Base-by-base conservation (phyloP, 2,329 filamentous ascomycete species). In the Aspergillus awamori region DNA sequence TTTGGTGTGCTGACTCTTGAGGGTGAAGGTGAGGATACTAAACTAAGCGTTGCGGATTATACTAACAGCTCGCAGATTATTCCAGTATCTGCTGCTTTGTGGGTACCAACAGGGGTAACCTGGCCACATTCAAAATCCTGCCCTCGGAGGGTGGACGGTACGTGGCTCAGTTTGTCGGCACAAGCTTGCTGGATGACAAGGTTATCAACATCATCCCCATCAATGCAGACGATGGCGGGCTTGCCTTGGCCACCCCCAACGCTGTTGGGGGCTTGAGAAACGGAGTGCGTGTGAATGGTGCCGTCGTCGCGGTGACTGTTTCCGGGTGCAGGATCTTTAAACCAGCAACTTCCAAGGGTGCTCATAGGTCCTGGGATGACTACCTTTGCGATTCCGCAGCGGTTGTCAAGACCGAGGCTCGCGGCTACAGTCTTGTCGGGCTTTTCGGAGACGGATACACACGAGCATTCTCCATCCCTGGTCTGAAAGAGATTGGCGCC, bases 1-100 rank as follows among this genome's bases (percentile, higher is more conserved):
- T 99, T 98, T 78, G 92, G 92, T 57, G 92, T 97, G 51, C 89
- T 99, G 87, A 96, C 91, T 3, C 80, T 97, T 4, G 95, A 98
- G 47, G 91, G 89, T n/a, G 94, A 98, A 72, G 88, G 81, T 84
- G 76, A 67, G 73, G 20, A 24, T n/a, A 38, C 17, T 49, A 26
- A 17, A 20, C 3, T 2, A n/a, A 11, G 22, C 17, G 28, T 8
- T n/a, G 13, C 10, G 22, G 3, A 2, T 17, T 41, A 48, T 13
- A 53, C 72, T 79, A 62, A 80, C 58, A 4, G 33, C 11, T 17
- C 30, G 7, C 58, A 83, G 86, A 92, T 65, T 99, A 96, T 74
- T 98, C 95, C 1, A 97, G 93, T 70, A 96, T 99, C 59, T 87
- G 89, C 61, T 90, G 95, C 67, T 96, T 98, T 67, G 91, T 96